Evolutionary conservation across 2,329 filamentous ascomycete genomes (phyloP).

Genomic region (Tolypocladium endophyticum): DNA sequence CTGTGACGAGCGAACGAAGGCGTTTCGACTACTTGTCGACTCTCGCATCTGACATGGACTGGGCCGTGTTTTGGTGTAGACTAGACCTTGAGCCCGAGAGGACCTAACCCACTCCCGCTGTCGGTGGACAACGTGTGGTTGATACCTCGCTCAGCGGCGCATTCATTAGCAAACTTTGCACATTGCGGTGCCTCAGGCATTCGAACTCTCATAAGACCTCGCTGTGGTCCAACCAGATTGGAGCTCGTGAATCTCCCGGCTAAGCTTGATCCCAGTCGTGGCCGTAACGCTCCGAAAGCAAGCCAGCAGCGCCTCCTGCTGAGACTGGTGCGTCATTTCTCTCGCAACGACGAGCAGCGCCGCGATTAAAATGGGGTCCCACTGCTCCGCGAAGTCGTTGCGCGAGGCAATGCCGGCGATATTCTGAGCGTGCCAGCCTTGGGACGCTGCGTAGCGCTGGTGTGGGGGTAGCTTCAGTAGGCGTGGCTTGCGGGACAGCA

Average conservation of each 20-base stretch:
- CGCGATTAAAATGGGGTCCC: background rate
- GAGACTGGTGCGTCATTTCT: conserved; percentile 13
- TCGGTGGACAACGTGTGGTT: no score
- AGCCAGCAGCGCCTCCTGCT: conserved; percentile 11
- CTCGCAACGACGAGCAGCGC: background rate
- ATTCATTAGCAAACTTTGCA: background rate
- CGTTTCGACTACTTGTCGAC: no score
- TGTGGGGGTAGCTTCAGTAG: background rate
- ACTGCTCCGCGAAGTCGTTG: background rate
- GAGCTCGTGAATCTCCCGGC: background rate
- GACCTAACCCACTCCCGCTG: no score
- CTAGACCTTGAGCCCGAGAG: no score
- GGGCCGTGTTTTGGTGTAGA: no score
- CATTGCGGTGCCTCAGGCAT: background rate
- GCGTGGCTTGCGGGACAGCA: background rate
- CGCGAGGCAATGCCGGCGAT: background rate
- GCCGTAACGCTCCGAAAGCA: conserved; percentile 4
- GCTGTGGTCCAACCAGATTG: background rate
- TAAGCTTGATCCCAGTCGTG: background rate
- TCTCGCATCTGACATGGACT: no score
- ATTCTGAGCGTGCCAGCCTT: background rate
- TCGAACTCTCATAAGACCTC: background rate
- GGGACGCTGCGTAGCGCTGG: background rate
- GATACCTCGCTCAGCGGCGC: background rate
- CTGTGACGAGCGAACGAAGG: no score